Evolutionary conservation across 75 land plant genomes (phyloP).

Genomic region (Larix kaempferi): DNA sequence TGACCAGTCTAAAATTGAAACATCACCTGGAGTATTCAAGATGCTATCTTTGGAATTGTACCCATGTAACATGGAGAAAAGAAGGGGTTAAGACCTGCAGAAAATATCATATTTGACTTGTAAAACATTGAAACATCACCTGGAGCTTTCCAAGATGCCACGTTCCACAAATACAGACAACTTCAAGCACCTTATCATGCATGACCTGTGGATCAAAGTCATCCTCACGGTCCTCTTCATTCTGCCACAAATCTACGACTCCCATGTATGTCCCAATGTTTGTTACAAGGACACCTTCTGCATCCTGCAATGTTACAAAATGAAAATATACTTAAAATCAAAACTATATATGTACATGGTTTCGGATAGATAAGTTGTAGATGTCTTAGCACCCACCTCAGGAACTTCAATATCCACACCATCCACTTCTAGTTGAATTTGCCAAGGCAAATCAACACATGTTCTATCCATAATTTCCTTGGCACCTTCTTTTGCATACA

Average conservation of each 20-base stretch:
- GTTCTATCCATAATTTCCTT: constrained; percentile 81
- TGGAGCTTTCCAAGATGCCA: constrained; percentile 96
- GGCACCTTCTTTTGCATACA: constrained; percentile 91
- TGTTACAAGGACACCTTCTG: constrained; percentile 77
- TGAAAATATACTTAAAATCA: background rate
- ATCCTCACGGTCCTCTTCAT: constrained; percentile 79
- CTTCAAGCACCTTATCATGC: constrained; percentile 88
- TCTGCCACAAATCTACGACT: constrained; percentile 91
- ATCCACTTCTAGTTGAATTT: constrained; percentile 72
- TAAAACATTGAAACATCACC: constrained; percentile 28
- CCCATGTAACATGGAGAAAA: constrained; percentile 3
- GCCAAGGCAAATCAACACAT: constrained; percentile 87
- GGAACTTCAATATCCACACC: constrained; percentile 62
- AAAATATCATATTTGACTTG: too few relatives aligned
- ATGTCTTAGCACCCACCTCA: constrained; percentile 32
- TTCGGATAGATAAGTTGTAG: background rate
- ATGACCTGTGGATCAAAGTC: constrained; percentile 80
- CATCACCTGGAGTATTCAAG: too few relatives aligned
- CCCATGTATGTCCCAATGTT: constrained; percentile 97
- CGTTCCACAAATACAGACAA: constrained; percentile 86
- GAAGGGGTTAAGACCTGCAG: too few relatives aligned
- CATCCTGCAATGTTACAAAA: constrained; percentile 52
- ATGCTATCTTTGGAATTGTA: background rate
- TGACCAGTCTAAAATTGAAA: too few relatives aligned
- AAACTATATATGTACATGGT: background rate